These are phyloP conservation scores for Oryza officinalis DNA, from an alignment of 176 grass and related monocot species.

Conservation along the genomic window DNA sequence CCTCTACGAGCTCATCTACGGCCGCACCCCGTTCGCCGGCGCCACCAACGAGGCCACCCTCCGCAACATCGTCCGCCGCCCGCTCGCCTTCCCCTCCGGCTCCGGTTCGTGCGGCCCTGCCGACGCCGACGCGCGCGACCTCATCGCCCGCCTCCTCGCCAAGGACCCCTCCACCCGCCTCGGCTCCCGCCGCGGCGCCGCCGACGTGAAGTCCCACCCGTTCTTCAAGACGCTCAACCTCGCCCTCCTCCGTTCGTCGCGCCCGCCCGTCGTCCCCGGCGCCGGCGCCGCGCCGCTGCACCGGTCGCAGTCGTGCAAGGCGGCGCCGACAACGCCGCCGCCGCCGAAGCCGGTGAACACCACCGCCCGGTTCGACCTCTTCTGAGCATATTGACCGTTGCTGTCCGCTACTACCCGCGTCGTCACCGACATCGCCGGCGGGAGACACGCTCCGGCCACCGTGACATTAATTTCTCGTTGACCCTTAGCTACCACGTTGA, in stretches of 20 bases:
- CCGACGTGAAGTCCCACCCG: slow-evolving; percentile 68
- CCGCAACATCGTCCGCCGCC: slow-evolving; percentile 66
- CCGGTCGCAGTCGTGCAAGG: slow-evolving; percentile 55
- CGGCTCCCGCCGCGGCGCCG: slow-evolving; percentile 62
- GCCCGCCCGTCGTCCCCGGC: slow-evolving; percentile 68
- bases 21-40: slow-evolving; percentile 75
- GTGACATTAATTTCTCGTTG: slow-evolving; percentile 25
- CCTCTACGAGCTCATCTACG: slow-evolving; percentile 82
- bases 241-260: slow-evolving; percentile 61
- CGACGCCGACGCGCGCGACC: slow-evolving; percentile 51
- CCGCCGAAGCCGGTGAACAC: not conserved
- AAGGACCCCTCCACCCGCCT: slow-evolving; percentile 70
- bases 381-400: slow-evolving; percentile 37
- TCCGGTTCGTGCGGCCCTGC: not conserved
- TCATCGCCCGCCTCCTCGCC: slow-evolving; percentile 59
- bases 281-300: not conserved
- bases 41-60: slow-evolving; percentile 63
- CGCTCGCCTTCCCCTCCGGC: slow-evolving; percentile 47
- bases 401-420: not conserved
- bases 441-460: slow-evolving; percentile 9
- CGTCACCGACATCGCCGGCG: not conserved
- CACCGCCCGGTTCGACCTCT: slow-evolving; percentile 37
- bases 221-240: slow-evolving; percentile 82
- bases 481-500: slow-evolving; percentile 15
- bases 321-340: not conserved